Evolutionary conservation across 1,139 yeast species (phyloP).

Genomic region (Martiniozyma asiatica): DNA sequence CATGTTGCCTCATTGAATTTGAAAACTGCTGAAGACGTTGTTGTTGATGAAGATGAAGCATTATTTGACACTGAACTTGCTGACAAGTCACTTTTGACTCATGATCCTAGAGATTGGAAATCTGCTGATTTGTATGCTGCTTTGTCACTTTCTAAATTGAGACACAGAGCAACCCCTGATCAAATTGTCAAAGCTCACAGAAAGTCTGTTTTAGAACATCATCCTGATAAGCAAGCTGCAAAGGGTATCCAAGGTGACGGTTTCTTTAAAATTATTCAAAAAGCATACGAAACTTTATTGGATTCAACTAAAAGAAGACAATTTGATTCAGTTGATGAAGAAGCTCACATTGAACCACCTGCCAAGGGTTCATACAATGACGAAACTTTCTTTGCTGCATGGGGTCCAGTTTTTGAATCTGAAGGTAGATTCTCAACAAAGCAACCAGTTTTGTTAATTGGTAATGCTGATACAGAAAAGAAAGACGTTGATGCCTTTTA

Average conservation of each 20-base stretch:
- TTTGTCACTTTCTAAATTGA: slow-evolving; percentile 80
- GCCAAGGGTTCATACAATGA: slow-evolving; percentile 17
- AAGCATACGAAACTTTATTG: slow-evolving; percentile 83
- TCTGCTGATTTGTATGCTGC: slow-evolving; percentile 93
- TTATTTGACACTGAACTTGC: slow-evolving; percentile 55
- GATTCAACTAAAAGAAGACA: slow-evolving; percentile 83
- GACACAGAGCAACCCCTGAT: slow-evolving; percentile 85
- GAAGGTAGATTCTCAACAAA: slow-evolving; percentile 88
- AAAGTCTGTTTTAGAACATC: slow-evolving; percentile 91
- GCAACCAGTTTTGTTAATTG: slow-evolving; percentile 79
- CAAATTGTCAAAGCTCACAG: slow-evolving; percentile 96
- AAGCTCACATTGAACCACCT: slow-evolving; percentile 79
- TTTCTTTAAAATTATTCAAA: slow-evolving; percentile 96
- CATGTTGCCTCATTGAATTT: slow-evolving; percentile 89
- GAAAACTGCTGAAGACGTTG: slow-evolving; percentile 53
- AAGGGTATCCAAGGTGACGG: slow-evolving; percentile 84
- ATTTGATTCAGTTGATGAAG: slow-evolving; percentile 88
- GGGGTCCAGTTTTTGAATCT: slow-evolving; percentile 85
- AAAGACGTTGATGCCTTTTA: slow-evolving; percentile 84
- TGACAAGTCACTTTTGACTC: slow-evolving; percentile 55
- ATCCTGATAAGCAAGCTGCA: slow-evolving; percentile 91
- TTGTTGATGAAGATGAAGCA: slow-evolving; percentile 65
- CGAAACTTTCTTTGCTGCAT: slow-evolving; percentile 67
- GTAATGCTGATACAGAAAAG: slow-evolving; percentile 56
- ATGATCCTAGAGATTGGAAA: slow-evolving; percentile 98